phyloP scores from a whole-genome alignment of 805 yeast species.

The Tetrapisispora phaffii region DNA sequence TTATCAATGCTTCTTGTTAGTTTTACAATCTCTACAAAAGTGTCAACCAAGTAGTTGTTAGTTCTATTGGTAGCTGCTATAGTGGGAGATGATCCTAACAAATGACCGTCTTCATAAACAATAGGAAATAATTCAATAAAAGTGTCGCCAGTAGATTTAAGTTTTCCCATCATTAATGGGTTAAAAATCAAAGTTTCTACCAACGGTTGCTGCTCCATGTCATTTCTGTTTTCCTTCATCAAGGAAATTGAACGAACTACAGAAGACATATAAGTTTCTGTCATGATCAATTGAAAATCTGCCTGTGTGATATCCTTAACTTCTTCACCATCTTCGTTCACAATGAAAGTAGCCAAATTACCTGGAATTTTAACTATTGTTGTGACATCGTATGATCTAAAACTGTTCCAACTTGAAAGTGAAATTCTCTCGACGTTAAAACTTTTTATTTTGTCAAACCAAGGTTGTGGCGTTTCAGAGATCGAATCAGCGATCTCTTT shows the following conservation, averaged over 20 bases:
- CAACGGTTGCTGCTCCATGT: constrained; percentile 58
- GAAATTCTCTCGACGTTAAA: constrained; percentile 60
- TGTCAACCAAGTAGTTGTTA: constrained; percentile 22
- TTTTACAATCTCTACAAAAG: constrained; percentile 18
- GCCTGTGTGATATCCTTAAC: constrained; percentile 28
- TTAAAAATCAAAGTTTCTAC: constrained; percentile 76
- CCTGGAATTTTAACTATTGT: constrained; percentile 69
- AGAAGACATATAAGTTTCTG: constrained; percentile 43
- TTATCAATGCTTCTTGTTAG: constrained; percentile 15
- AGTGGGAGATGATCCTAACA: constrained; percentile 20
- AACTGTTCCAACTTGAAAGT: constrained; percentile 49
- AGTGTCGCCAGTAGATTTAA: constrained; percentile 18
- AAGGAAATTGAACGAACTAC: constrained; percentile 52
- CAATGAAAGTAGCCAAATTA: constrained; percentile 39
- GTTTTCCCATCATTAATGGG: constrained; percentile 41
- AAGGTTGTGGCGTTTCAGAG: constrained; percentile 47
- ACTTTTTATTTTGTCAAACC: constrained; percentile 66
- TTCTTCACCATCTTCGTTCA: constrained; percentile 16
- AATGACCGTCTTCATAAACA: constrained; percentile 17
- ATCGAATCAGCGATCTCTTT: constrained; percentile 56
- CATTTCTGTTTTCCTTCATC: constrained; percentile 34
- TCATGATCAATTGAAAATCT: constrained; percentile 43
- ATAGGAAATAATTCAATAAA: constrained; percentile 20
- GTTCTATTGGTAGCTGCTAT: constrained; percentile 15
- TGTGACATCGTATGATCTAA: constrained; percentile 52